Conservation (phyloP, 805 yeast species). For the Kazachstania martiniae region DNA sequence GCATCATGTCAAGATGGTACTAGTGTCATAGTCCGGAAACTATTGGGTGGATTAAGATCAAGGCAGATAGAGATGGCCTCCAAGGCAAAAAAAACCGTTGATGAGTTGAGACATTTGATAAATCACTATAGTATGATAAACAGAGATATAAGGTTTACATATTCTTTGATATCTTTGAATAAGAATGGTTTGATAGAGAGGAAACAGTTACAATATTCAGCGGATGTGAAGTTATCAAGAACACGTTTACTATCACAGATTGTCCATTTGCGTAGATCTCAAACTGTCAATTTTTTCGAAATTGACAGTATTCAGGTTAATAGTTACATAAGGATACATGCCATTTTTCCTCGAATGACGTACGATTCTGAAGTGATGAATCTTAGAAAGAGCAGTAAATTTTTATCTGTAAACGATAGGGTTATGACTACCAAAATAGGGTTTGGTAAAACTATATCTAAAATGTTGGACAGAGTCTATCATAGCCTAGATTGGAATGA, state of each 20-base stretch:
- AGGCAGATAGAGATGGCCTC: slow-evolving; percentile 24
- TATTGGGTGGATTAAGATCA: slow-evolving; percentile 28
- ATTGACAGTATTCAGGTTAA: slow-evolving; percentile 5
- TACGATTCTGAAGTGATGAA: slow-evolving; percentile 19
- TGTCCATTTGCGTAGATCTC: slow-evolving; percentile 6
- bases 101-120: slow-evolving; percentile 17
- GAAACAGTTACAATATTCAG: slow-evolving; percentile 11
- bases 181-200: slow-evolving; percentile 10
- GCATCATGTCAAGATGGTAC: slow-evolving; percentile 30
- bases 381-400: slow-evolving; percentile 14
- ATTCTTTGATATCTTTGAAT: slow-evolving; percentile 12
- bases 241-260: slow-evolving; percentile 8
- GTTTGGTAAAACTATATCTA: slow-evolving; percentile 25
- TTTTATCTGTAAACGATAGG: slow-evolving; percentile 29
- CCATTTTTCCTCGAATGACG: slow-evolving; percentile 28
- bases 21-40: slow-evolving; percentile 21
- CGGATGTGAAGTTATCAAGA: slow-evolving; percentile 6
- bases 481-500: slow-evolving; percentile 12
- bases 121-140: slow-evolving; percentile 26
- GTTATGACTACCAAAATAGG: slow-evolving; percentile 21
- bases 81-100: slow-evolving; percentile 18
- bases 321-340: slow-evolving; percentile 6
- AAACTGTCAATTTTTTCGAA: slow-evolving; percentile 9
- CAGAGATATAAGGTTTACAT: slow-evolving; percentile 25
- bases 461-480: slow-evolving; percentile 19